These are phyloP conservation scores for Immersiella caudata DNA, from an alignment of 495 filamentous ascomycete species.

Conservation along the genomic window DNA sequence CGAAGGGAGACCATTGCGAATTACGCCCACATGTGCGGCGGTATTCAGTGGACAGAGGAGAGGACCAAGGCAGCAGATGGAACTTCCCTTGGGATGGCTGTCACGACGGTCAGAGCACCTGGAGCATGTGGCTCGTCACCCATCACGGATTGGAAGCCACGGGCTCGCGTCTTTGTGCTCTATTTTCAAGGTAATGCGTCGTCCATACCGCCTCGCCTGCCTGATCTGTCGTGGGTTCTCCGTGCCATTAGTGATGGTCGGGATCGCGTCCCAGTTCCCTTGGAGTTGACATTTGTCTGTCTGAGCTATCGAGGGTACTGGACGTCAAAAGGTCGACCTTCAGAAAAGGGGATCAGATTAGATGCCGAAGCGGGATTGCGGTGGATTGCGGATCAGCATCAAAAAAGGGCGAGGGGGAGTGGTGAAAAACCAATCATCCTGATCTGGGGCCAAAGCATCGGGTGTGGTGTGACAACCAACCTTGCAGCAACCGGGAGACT, in stretches of 20 bases:
- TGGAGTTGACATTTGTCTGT: slow-evolving; percentile 60
- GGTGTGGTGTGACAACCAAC: slow-evolving; percentile 61
- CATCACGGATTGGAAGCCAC: background rate
- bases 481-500: slow-evolving; percentile 38
- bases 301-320: slow-evolving; percentile 79
- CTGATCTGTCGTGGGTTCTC: slow-evolving; percentile 63
- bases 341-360: slow-evolving; percentile 64
- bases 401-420: slow-evolving; percentile 26
- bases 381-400: slow-evolving; percentile 52
- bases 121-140: background rate
- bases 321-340: slow-evolving; percentile 70
- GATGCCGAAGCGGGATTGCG: slow-evolving; percentile 64
- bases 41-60: slow-evolving; percentile 66
- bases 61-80: slow-evolving; percentile 59
- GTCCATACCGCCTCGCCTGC: slow-evolving; percentile 70
- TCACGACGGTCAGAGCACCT: slow-evolving; percentile 44
- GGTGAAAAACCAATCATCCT: slow-evolving; percentile 49
- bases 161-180: slow-evolving; percentile 50
- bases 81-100: slow-evolving; percentile 60
- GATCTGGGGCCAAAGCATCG: slow-evolving; percentile 83
- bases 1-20: slow-evolving; percentile 62
- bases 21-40: slow-evolving; percentile 57
- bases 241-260: slow-evolving; percentile 43
- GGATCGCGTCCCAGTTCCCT: slow-evolving; percentile 20
- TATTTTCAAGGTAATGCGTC: slow-evolving; percentile 72